A percentile compares a stretch with the other conserved stretches of the same genome.
Conservation (phyloP, 768 basidiomycete genomes). For the Trametes cingulata region DNA sequence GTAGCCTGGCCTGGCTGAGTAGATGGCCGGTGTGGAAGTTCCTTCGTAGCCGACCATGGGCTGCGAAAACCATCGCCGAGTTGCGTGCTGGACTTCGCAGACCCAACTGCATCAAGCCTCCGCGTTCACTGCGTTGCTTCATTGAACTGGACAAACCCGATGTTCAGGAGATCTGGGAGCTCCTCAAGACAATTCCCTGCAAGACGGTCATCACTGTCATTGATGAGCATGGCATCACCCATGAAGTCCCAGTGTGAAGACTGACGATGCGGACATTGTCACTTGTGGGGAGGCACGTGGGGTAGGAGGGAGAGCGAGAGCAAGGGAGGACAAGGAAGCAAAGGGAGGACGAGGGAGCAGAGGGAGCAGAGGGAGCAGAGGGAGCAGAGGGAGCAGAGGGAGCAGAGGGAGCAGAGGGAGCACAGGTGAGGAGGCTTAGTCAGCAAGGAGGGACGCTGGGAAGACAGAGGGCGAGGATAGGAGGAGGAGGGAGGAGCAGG, state of each 20-base stretch:
- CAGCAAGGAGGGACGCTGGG: too few relatives aligned
- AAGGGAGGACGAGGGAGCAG: too few relatives aligned
- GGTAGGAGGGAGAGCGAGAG: too few relatives aligned
- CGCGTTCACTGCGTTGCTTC: not conserved
- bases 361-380: too few relatives aligned
- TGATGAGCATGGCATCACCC: not conserved
- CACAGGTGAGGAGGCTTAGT: too few relatives aligned
- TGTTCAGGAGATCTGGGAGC: not conserved
- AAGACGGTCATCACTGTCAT: not conserved
- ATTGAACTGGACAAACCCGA: not conserved
- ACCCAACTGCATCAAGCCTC: not conserved
- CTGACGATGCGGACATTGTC: constrained; percentile 5
- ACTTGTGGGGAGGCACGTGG: constrained; percentile 1
- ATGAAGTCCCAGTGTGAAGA: not conserved
- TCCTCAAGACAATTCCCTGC: not conserved
- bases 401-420: too few relatives aligned
- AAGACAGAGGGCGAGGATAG: too few relatives aligned
- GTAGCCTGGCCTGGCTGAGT: not conserved
- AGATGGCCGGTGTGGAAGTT: not conserved
- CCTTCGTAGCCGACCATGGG: not conserved
- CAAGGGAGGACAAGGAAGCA: too few relatives aligned
- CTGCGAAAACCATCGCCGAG: not conserved
- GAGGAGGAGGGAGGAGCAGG: too few relatives aligned
- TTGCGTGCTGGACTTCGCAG: too few relatives aligned
- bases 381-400: too few relatives aligned